Evolutionary conservation across 345 rosid species (phyloP).

Genomic region (Pugionium dolabratum): DNA sequence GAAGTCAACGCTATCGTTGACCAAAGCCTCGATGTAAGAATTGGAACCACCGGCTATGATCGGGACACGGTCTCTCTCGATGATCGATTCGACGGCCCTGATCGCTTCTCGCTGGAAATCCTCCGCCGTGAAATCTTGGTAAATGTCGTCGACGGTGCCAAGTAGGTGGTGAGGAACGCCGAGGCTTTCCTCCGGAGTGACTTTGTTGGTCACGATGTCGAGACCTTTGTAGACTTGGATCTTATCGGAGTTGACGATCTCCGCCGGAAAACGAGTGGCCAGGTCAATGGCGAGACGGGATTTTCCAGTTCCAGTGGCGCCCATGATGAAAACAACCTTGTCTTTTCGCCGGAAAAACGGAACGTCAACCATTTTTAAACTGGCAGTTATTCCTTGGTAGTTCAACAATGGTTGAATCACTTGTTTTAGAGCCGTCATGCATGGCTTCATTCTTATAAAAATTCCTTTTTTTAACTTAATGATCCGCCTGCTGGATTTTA

Average conservation of each 20-base stretch:
- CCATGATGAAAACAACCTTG: constrained; percentile 77
- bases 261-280: constrained; percentile 70
- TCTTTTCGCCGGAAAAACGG: constrained; percentile 61
- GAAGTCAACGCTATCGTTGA: constrained; percentile 55
- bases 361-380: constrained; percentile 36
- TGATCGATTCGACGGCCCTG: constrained; percentile 47
- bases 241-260: constrained; percentile 82
- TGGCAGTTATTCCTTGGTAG: constrained; percentile 40
- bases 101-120: constrained; percentile 59
- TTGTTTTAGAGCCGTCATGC: constrained; percentile 52
- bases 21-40: constrained; percentile 72
- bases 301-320: constrained; percentile 91
- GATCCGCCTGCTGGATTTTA: constrained; percentile 29
- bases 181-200: constrained; percentile 66
- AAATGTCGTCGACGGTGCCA: constrained; percentile 51
- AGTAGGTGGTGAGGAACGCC: constrained; percentile 83
- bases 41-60: constrained; percentile 92
- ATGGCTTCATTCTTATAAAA: constrained; percentile 49
- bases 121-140: constrained; percentile 50
- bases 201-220: constrained; percentile 72
- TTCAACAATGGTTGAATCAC: constrained; percentile 49
- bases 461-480: not conserved
- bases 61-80: constrained; percentile 51
- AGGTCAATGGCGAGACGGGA: constrained; percentile 82
- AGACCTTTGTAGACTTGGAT: constrained; percentile 84